Base-by-base conservation (phyloP, 1,139 yeast genomes). In the Spencermartinsiella ligniputridi region DNA sequence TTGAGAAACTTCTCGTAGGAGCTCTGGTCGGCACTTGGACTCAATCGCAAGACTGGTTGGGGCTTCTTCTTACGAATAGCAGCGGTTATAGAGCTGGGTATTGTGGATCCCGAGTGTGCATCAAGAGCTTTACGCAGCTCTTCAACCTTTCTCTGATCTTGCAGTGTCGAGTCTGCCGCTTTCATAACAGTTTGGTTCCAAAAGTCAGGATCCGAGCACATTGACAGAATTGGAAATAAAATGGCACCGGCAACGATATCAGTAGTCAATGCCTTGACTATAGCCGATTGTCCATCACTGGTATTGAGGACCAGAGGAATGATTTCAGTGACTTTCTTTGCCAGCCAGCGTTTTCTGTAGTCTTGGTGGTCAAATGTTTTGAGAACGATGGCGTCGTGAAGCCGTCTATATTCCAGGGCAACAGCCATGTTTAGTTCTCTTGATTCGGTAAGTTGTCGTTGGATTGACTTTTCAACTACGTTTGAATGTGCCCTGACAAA, bases 131-230 rank as follows among this genome's bases (percentile, higher is more conserved):
- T 79, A 49, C 95, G 69, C 15, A 89, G 71, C 52, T 79, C 78
- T 51, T 82, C 79, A 0, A 89, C 95, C 56, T 86, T 89, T 34
- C 77, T 78, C 50, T 90, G 72, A 55, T 88, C 94, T 51, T 80
- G 81, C 57, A 90, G 69, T 20, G 83, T 76, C 25, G 76, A 78
- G 0, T 88, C 83, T 2, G 86, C 77, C 2, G 76, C 62, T 43
- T 76, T 75, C 4, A 81, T 80, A 16, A 88, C 72, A 42, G 74
- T 59, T 45, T 78, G 74, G 59, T 89, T 90, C 76, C 83, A 83
- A 50, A 80, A 84, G 59, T 88, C 95, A 1, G 92, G 78, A 46
- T 85, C 92, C 0, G 83, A 69, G 1, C 84, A 56, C 69, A 83
- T 74, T 18, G 69, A 63, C 21, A 85, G 57, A 0, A 83, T 60